Evolutionary conservation across 208 protist species (phyloP).

Genomic region (Phytomonas serpens): DNA sequence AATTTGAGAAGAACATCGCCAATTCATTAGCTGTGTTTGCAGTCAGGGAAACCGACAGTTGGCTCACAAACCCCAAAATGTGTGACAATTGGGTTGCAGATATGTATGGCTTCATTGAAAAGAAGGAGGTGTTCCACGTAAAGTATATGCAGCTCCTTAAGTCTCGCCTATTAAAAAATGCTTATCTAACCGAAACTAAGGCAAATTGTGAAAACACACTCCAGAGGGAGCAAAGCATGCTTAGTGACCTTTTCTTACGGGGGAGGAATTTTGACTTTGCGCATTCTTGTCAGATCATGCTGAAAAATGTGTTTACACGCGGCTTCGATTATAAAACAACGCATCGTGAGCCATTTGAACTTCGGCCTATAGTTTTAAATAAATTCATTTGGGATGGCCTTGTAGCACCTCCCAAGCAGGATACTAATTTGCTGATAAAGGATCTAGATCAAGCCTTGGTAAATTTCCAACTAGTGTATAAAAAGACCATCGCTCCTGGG

Average conservation of each 20-base stretch:
- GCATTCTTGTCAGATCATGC: conserved; percentile 29
- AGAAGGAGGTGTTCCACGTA: conserved; percentile 34
- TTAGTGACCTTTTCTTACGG: conserved; percentile 25
- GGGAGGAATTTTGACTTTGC: conserved; percentile 42
- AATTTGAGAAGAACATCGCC: conserved; percentile 12
- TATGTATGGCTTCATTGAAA: conserved; percentile 27
- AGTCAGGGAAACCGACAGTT: conserved; percentile 10
- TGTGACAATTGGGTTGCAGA: conserved; percentile 29
- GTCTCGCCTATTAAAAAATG: conserved; percentile 25
- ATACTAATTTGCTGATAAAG: background rate
- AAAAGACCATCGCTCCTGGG: background rate
- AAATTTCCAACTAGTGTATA: background rate
- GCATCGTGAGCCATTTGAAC: background rate
- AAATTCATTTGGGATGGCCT: background rate
- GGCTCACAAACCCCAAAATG: conserved; percentile 10
- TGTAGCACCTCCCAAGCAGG: background rate
- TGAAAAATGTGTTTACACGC: conserved; percentile 21
- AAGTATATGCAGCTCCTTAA: conserved; percentile 26
- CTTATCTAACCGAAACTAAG: conserved; percentile 12
- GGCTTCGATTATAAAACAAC: background rate
- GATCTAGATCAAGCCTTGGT: background rate
- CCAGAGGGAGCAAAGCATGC: conserved; percentile 26
- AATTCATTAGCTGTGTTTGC: conserved; percentile 20
- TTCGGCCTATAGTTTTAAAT: conserved; percentile 1
- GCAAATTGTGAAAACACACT: background rate